These are phyloP conservation scores for Lycium ferocissimum DNA, from an alignment of 257 asterid genomes.

Conservation along the genomic window DNA sequence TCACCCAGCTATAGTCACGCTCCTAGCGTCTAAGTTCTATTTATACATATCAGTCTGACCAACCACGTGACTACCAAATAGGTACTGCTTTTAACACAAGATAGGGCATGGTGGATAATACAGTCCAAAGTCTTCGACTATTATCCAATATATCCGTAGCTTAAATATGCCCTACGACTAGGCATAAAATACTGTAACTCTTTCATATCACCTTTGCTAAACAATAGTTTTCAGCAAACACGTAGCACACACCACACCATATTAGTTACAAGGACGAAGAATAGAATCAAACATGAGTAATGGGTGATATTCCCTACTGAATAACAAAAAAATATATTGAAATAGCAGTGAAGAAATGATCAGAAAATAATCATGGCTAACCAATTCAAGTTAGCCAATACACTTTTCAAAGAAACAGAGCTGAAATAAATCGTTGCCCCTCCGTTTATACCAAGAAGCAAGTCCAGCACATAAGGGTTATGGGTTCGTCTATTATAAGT, in stretches of 20 bases:
- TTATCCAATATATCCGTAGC: not conserved
- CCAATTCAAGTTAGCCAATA: not conserved
- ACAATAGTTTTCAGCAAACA: conserved; percentile 15
- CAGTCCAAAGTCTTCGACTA: not conserved
- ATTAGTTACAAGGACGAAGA: not conserved
- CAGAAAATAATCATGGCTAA: not conserved
- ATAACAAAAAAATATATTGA: not conserved
- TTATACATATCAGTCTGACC: not conserved
- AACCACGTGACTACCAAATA: not conserved
- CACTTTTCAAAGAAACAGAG: not conserved
- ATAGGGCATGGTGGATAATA: not conserved
- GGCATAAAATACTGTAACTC: not conserved
- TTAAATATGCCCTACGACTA: not conserved
- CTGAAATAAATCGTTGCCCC: not conserved
- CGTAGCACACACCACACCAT: not conserved
- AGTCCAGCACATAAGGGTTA: not conserved
- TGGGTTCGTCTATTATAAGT: not conserved
- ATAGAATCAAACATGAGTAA: not conserved
- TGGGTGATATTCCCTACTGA: not conserved
- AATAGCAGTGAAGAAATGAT: not conserved
- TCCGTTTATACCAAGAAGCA: conserved; percentile 4
- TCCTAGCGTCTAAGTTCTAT: not conserved
- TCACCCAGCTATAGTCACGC: not conserved
- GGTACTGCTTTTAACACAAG: not conserved
- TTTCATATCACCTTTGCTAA: conserved; percentile 18